Base-by-base conservation (phyloP, 2,329 filamentous ascomycete genomes). In the Immersiporthe knoxdaviesiana region DNA sequence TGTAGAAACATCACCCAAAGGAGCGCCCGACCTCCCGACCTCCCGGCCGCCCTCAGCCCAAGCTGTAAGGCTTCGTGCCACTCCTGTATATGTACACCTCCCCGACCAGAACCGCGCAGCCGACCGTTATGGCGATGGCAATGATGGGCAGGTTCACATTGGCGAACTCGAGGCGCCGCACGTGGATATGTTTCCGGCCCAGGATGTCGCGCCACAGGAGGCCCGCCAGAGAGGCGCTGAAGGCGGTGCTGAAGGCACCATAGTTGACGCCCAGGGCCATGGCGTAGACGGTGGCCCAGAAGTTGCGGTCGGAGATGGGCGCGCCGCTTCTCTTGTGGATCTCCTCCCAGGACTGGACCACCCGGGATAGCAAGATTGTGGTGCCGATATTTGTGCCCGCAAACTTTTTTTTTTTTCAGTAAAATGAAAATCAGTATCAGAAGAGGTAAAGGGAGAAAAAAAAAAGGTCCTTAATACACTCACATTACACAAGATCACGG, bases 321-420 rank as follows among this genome's bases (percentile, higher is more conserved):
- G 76, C 78, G 0, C 78, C 78, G 52, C 82, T 84, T 0, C 72
- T 69, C 0, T 75, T 67, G 72, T 90, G 88, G 54, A 93, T 91
- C 1, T 80, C 74, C 71, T 87, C 81, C 91, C 91, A 93, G 0
- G 86, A 81, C 75, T 93, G 91, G 14, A 93, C 86, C 8, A 92
- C 85, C 3, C 91, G 88, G 11, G 86, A 92, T 1, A 93, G 82
- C 0, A 93, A 85, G 74, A 93, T 93, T 0, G 91, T 90, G 0
- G 91, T 92, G 44, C 91, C 91, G 65, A 93, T 93, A 72, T 93
- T 93, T 1, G 91, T 93, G 24, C 91, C 91, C 0, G 91, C 89
- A 73, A 92, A 93, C 90, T 92, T 71, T 35, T 35, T 4, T 4
- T 35, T 35, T 35, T 35, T 8, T n/a, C n/a, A n/a, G 21, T 32